A percentile compares a stretch with the other conserved stretches of the same genome.
Evolutionary conservation across 371 early-diverging fungal genomes (phyloP).

Genomic region (Encephalitozoon romaleae): DNA sequence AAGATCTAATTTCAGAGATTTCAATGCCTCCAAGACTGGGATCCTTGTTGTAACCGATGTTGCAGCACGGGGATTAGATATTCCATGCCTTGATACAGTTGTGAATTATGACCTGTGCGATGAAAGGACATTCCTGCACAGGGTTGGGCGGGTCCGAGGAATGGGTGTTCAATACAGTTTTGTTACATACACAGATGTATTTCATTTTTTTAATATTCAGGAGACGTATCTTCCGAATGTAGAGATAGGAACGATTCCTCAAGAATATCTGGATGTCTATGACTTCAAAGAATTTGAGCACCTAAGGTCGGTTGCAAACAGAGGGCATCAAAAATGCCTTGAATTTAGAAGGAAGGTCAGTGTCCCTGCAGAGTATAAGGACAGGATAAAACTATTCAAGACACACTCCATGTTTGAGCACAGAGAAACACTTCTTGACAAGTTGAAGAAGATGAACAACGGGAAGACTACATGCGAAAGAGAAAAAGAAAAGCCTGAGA

Average conservation of each 20-base stretch:
- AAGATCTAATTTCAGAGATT: slow-evolving; percentile 39
- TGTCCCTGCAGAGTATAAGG: slow-evolving; percentile 43
- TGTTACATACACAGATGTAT: slow-evolving; percentile 70
- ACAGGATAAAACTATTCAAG: slow-evolving; percentile 11
- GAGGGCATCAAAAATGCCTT: slow-evolving; percentile 45
- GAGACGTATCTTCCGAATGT: slow-evolving; percentile 40
- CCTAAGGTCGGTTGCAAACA: slow-evolving; percentile 18
- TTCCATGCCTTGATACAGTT: slow-evolving; percentile 83
- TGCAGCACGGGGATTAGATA: slow-evolving; percentile 96
- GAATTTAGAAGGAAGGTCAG: slow-evolving; percentile 46
- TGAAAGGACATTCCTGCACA: slow-evolving; percentile 87
- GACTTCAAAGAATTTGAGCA: slow-evolving; percentile 19
- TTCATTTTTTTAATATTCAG: slow-evolving; percentile 46
- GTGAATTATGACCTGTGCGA: slow-evolving; percentile 89
- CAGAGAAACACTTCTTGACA: slow-evolving; percentile 34
- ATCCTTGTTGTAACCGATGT: slow-evolving; percentile 92
- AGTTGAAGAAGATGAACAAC: slow-evolving; percentile 32
- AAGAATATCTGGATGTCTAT: slow-evolving; percentile 41
- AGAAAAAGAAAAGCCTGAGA: background rate
- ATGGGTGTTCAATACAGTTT: slow-evolving; percentile 80
- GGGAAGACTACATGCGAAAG: background rate
- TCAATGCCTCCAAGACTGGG: slow-evolving; percentile 64
- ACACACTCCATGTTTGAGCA: slow-evolving; percentile 23
- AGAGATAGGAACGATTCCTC: slow-evolving; percentile 50
- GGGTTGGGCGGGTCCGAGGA: slow-evolving; percentile 88